These are phyloP conservation scores for Astragalus membranaceus DNA, from an alignment of 306 rosid species.

Conservation along the genomic window DNA sequence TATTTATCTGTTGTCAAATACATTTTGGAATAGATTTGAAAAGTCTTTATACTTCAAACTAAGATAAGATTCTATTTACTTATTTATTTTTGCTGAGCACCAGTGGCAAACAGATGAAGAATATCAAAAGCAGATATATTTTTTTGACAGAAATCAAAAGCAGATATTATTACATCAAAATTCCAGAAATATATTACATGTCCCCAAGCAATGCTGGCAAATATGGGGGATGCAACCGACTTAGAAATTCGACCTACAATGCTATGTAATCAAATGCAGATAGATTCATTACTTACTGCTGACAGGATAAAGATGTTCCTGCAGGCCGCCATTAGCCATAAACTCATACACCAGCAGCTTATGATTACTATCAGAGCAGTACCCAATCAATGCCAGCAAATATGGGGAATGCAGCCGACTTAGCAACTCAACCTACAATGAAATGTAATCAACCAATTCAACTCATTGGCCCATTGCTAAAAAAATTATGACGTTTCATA, in stretches of 20 bases:
- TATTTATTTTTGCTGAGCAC: too few species aligned
- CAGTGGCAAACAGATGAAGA: neutral
- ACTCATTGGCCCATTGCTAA: neutral
- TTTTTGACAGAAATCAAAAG: neutral
- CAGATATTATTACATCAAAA: neutral
- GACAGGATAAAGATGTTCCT: slow-evolving; percentile 84
- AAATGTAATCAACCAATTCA: slow-evolving; percentile 17
- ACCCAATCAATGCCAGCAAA: slow-evolving; percentile 80
- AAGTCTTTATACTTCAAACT: neutral
- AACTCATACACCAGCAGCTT: slow-evolving; percentile 85
- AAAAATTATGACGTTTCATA: neutral
- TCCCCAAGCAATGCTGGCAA: too few species aligned
- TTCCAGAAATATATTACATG: neutral
- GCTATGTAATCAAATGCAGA: too few species aligned
- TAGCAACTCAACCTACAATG: slow-evolving; percentile 74
- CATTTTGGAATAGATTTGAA: neutral
- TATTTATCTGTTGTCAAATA: neutral
- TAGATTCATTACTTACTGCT: slow-evolving; percentile 43
- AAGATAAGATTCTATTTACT: too few species aligned
- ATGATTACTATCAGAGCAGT: slow-evolving; percentile 73
- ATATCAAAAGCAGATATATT: neutral
- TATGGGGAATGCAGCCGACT: slow-evolving; percentile 74
- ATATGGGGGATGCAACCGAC: too few species aligned
- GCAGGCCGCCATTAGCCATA: slow-evolving; percentile 86
- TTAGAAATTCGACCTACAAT: too few species aligned